Base-by-base conservation (phyloP, 129 eudicot species). In the Silybum marianum region DNA sequence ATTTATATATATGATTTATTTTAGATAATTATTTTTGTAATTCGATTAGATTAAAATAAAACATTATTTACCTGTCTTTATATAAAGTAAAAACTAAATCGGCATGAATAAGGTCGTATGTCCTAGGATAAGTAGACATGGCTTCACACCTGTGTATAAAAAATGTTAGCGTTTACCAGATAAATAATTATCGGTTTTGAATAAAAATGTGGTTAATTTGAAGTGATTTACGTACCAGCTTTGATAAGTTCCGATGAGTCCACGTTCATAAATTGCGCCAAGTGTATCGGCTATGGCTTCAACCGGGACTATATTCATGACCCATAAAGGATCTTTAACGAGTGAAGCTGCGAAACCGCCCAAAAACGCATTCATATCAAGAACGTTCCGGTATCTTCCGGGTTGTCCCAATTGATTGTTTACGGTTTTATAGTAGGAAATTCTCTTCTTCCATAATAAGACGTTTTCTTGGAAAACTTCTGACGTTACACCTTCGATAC, bases 101-200 rank as follows among this genome's bases (percentile, higher is more conserved):
- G 4, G 93, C 94, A 75, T 95, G 99, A 39, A 95, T 88, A 58
- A 95, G 93, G 71, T 95, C 99, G 13, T 93, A 95, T 0, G 99
- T 91, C 86, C 98, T 85, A 18, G 99, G 98, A 82, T 95, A 95
- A 46, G 99, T 95, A 42, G 99, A 95, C 99, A 95, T 95, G n/a
- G 99, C 99, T 83, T 95, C 99, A 78, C 99, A 93, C 98, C 98
- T 94, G 66, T 58, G 70, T 13, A 40, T 0, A 39, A 80, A 76
- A 54, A 42, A 51, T 14, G 44, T 24, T 23, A 23, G 0, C 9
- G 8, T 80, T 48, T 48, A 80, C 21, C 0, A 12, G 9, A 80
- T 23, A 10, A 18, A 18, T 58, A 4, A 58, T 58, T 58, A 18
- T 58, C 9, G 9, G 21, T 4, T 51, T 54, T 54, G 7, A 58